These are phyloP conservation scores for Lentinula sp. DNA, from an alignment of 768 basidiomycete genomes.

Conservation along the genomic window DNA sequence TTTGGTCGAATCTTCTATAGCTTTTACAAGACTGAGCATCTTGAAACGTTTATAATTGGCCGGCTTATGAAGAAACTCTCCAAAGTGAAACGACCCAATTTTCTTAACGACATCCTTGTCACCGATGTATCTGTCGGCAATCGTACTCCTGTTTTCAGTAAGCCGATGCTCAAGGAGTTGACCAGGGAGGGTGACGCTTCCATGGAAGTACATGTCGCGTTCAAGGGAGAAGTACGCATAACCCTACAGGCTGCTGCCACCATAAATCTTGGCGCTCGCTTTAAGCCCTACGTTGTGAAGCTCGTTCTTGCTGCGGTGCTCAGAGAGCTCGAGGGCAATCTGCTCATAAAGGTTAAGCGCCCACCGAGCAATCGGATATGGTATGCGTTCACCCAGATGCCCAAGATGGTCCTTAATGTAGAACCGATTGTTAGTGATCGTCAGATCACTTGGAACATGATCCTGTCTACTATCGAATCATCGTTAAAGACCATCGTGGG, in stretches of 20 bases:
- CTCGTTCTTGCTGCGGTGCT: slow-evolving; percentile 85
- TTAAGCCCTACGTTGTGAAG: slow-evolving; percentile 88
- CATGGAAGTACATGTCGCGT: slow-evolving; percentile 78
- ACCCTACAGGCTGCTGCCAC: slow-evolving; percentile 87
- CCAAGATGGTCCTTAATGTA: slow-evolving; percentile 83
- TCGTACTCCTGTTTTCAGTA: slow-evolving; percentile 80
- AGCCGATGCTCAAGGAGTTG: slow-evolving; percentile 97
- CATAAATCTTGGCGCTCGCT: slow-evolving; percentile 75
- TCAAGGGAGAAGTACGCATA: slow-evolving; percentile 85
- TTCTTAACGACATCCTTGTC: slow-evolving; percentile 80
- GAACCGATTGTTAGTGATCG: slow-evolving; percentile 93
- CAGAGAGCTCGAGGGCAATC: slow-evolving; percentile 86
- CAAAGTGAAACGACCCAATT: slow-evolving; percentile 84
- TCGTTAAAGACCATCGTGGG: slow-evolving; percentile 83
- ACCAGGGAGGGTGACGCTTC: slow-evolving; percentile 91
- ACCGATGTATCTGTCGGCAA: slow-evolving; percentile 87
- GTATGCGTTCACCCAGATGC: slow-evolving; percentile 91
- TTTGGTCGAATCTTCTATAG: slow-evolving; percentile 91
- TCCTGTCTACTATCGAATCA: slow-evolving; percentile 84
- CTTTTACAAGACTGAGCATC: slow-evolving; percentile 74
- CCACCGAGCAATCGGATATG: slow-evolving; percentile 94
- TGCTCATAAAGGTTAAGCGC: slow-evolving; percentile 86
- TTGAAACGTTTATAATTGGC: slow-evolving; percentile 82
- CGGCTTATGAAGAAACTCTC: slow-evolving; percentile 91
- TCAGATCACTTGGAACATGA: slow-evolving; percentile 92